Evolutionary conservation across 495 filamentous ascomycete species (phyloP).

Genomic region (Xylaria scruposa): DNA sequence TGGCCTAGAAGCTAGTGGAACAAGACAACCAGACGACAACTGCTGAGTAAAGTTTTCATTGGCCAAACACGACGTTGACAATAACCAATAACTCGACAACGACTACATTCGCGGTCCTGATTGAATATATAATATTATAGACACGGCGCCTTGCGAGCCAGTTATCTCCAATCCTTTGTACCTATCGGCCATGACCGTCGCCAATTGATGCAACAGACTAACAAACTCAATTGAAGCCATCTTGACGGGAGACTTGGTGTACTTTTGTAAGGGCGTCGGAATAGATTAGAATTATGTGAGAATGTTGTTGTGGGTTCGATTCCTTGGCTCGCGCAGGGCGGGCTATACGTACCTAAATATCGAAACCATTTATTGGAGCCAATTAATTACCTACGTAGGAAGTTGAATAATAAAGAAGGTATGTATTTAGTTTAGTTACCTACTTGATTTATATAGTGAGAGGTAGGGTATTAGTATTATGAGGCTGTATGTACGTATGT

Average conservation of each 20-base stretch:
- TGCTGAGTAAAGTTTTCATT: background rate
- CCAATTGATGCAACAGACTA: slow-evolving; percentile 4
- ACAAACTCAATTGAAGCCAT: background rate
- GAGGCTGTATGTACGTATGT: too few species aligned
- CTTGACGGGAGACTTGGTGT: background rate
- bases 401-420: background rate
- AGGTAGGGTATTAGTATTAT: background rate
- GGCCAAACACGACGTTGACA: background rate
- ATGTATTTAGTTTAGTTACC: background rate
- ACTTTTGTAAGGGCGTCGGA: background rate
- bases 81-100: background rate
- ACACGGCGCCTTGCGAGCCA: slow-evolving; percentile 1
- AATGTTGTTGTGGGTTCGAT: background rate
- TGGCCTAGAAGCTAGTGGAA: slow-evolving; percentile 7
- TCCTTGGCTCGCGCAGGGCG: background rate
- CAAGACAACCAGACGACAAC: slow-evolving; percentile 5
- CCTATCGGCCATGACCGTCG: background rate
- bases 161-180: background rate
- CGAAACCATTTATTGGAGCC: background rate
- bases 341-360: background rate
- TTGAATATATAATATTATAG: slow-evolving; percentile 23
- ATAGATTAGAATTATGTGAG: slow-evolving; percentile 7
- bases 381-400: background rate
- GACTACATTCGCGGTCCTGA: background rate
- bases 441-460: background rate